These are phyloP conservation scores for Pythium graminicola DNA, from an alignment of 352 stramenopile species.

Conservation along the genomic window DNA sequence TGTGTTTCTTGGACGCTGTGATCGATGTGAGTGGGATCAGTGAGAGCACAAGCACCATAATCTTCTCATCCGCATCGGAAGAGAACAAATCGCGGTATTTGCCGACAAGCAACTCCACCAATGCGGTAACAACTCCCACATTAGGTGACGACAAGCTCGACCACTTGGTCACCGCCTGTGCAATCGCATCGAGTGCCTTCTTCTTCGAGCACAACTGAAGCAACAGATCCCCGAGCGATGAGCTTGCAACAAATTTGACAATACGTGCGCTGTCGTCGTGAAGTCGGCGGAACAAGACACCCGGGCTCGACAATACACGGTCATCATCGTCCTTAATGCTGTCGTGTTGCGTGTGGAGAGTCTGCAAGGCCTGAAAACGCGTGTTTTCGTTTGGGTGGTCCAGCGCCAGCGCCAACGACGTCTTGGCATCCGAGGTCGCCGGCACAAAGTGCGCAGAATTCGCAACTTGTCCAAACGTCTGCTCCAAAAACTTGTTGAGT, in stretches of 20 bases:
- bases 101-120: constrained; percentile 43
- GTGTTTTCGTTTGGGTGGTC: constrained; percentile 72
- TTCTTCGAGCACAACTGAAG: constrained; percentile 46
- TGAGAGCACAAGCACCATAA: constrained; percentile 61
- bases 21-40: constrained; percentile 21
- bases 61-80: constrained; percentile 37
- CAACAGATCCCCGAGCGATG: constrained; percentile 47
- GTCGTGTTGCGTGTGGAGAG: constrained; percentile 53
- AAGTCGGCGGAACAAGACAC: constrained; percentile 61
- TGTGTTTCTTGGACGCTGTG: constrained; percentile 21
- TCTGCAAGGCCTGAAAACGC: constrained; percentile 65
- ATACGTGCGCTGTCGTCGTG: constrained; percentile 73
- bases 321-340: constrained; percentile 16
- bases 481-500: constrained; percentile 51
- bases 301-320: constrained; percentile 41
- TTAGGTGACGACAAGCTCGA: constrained; percentile 9
- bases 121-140: constrained; percentile 31
- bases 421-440: constrained; percentile 50
- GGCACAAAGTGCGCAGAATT: constrained; percentile 78
- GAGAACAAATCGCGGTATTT: constrained; percentile 35
- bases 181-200: constrained; percentile 43
- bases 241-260: constrained; percentile 47
- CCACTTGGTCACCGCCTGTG: constrained; percentile 52
- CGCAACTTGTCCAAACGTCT: constrained; percentile 61
- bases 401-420: constrained; percentile 64